Conservation (phyloP, 202 grass and related monocot species). For the Miscanthus sacchariflorus region DNA sequence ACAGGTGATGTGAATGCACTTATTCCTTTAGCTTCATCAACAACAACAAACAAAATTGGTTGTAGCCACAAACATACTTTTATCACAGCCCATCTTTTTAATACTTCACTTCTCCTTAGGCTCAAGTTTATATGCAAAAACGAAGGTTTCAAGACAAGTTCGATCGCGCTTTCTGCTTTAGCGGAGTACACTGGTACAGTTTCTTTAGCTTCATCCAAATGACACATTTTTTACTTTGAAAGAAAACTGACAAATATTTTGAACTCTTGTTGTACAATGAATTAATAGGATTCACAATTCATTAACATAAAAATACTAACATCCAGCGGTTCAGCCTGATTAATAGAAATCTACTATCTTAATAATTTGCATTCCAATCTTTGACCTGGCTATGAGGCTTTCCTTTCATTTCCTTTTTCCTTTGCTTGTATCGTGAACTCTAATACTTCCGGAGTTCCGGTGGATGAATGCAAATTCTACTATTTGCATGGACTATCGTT, state of each 20-base stretch:
- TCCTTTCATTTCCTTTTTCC: neutral
- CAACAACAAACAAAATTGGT: neutral
- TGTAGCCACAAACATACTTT: constrained; percentile 22
- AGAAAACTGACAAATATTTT: constrained; percentile 25
- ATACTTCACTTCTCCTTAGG: constrained; percentile 51
- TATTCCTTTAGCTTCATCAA: constrained; percentile 29
- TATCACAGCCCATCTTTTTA: constrained; percentile 36
- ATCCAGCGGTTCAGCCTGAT: constrained; percentile 13
- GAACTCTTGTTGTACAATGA: constrained; percentile 34
- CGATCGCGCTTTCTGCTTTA: constrained; percentile 86
- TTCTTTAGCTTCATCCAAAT: constrained; percentile 38
- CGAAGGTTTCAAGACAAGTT: constrained; percentile 91
- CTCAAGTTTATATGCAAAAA: constrained; percentile 94
- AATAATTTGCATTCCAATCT: constrained; percentile 33
- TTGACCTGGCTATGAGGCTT: constrained; percentile 1
- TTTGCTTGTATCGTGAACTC: constrained; percentile 23
- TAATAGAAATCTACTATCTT: constrained; percentile 24
- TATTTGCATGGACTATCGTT: constrained; percentile 11
- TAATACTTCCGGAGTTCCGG: constrained; percentile 4
- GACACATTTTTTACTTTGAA: constrained; percentile 25
- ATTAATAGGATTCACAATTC: constrained; percentile 13
- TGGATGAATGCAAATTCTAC: constrained; percentile 10
- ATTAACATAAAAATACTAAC: constrained; percentile 30
- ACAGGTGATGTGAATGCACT: constrained; percentile 66
- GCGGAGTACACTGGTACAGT: constrained; percentile 85